These are phyloP conservation scores for Claviceps digitariae DNA, from an alignment of 2,329 filamentous ascomycete genomes.

Conservation along the genomic window DNA sequence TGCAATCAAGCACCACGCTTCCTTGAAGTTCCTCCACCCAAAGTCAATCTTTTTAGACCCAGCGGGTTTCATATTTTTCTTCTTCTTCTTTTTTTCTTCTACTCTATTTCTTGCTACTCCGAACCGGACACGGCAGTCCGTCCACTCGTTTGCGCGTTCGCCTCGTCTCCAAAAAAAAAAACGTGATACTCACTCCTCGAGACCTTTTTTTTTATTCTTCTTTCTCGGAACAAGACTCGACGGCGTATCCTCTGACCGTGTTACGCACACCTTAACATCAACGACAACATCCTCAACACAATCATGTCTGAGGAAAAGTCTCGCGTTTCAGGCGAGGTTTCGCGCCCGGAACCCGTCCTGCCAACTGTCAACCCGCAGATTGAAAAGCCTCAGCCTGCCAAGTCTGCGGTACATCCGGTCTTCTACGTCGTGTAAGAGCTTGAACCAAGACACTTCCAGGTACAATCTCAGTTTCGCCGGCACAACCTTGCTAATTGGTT, in stretches of 20 bases:
- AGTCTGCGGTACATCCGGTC: constrained; percentile 60
- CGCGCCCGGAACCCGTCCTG: constrained; percentile 52
- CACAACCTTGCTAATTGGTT: not conserved
- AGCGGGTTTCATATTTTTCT: not conserved
- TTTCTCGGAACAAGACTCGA: constrained; percentile 12
- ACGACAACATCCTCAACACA: constrained; percentile 3
- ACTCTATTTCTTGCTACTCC: not conserved
- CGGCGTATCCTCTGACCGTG: constrained; percentile 2
- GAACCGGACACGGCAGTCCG: constrained; percentile 20
- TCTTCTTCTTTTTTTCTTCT: not conserved
- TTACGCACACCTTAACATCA: not conserved
- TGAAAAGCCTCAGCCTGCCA: constrained; percentile 56
- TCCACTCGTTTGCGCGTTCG: constrained; percentile 27
- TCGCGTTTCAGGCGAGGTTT: constrained; percentile 66
- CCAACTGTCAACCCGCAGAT: constrained; percentile 67
- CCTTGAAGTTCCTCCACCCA: constrained; percentile 4
- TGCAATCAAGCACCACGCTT: not conserved
- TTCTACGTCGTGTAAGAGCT: constrained; percentile 61
- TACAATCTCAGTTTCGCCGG: not conserved
- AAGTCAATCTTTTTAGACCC: constrained; percentile 3
- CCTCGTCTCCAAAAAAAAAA: constrained; percentile 11
- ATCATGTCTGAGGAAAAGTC: constrained; percentile 58
- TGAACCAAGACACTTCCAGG: not conserved
- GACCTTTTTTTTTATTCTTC: constrained; percentile 4
- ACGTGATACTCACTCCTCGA: not conserved